Base-by-base conservation (phyloP, 805 yeast genomes). In the Sugiyamaella marilandica region DNA sequence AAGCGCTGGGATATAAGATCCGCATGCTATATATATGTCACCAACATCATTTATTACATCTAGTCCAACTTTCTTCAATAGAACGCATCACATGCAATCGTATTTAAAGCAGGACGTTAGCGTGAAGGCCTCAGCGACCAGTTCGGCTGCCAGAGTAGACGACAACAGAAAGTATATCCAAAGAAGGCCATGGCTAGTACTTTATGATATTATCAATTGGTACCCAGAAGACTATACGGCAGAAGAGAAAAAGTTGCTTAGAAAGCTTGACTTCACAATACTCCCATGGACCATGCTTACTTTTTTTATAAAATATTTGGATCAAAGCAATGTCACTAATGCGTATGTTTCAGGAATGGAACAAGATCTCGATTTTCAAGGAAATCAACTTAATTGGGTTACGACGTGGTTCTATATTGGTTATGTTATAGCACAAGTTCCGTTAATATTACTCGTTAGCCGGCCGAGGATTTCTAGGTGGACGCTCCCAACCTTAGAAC, bases 361-460 rank as follows among this genome's bases (percentile, higher is more conserved):
- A 49, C 78, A 75, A 56, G 65, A 70, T 58, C 73, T 70, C 53
- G 53, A 59, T 21, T 71, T 76, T 73, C 57, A 62, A 35, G 70
- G 66, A 13, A 74, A 73, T 51, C 76, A 79, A 53, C 74, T 71
- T 56, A 77, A 79, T 59, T 71, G 72, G 52, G 55, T 77, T 60
- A 61, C 64, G 1, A 71, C 80, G 0, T 56, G 71, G 29, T 77
- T 74, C 73, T 72, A 80, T 0, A 75, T 76, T 18, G 83, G 82
- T n/a, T 78, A 78, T 51, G 72, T 77, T 47, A 58, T 79, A 31
- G 80, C 80, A 33, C 79, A 75, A 54, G 69, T 78, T 26, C 82
- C 82, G 11, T 70, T 80, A 0, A 74, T 75, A 70, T 53, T 58
- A 19, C 46, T 59, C n/a, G 59, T 78, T 10, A 59, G 76, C 48